Base-by-base conservation (phyloP, 495 filamentous ascomycete genomes). In the Penicillium soppii region DNA sequence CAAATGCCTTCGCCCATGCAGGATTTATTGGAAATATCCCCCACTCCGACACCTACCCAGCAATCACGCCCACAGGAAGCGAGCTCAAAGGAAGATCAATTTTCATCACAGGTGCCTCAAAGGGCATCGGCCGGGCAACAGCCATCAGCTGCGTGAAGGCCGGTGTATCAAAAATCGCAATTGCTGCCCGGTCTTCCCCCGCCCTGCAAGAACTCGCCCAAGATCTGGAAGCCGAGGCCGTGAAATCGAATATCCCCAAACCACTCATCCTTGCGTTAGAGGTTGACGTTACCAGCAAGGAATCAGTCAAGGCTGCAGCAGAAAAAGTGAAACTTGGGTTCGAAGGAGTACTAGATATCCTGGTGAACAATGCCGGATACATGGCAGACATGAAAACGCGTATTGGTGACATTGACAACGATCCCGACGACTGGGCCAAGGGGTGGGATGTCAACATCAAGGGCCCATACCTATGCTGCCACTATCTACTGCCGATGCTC, bases 361-460 rank as follows among this genome's bases (percentile, higher is more conserved):
- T 83, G 7, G 59, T 82, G 53, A 81, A 79, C 57, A 82, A 82
- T 40, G 77, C 79, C 0, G 81, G 45, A 17, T 54, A 61, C 29
- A 54, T 78, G 10, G 66, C 71, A 20, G 25, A 50, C 2, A 74
- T 57, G 58, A 23, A 9, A 7, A 64, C 56, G 1, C n/a, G n/a
- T n/a, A n/a, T n/a, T n/a, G n/a, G n/a, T n/a, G 57, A 83, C 5
- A 57, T 56, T 1, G 78, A 82, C 0, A 55, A 46, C 16, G 71
- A 82, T 20, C 66, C 69, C 3, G 68, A 68, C 2, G 62, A 68
- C 3, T 82, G 75, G 72, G 80, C 72, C 71, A 47, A 57, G 7
- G 58, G 66, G 2, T 75, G 57, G 63, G 66, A 71, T 21, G 65
- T 77, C 48, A 83, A 81, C 43, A 15, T 66, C 63, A 16, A 66